Percentiles rank a stretch among this genome's conserved stretches.
Evolutionary conservation across 2,329 filamentous ascomycete genomes (phyloP).

Genomic region (Penicillium polonicum): DNA sequence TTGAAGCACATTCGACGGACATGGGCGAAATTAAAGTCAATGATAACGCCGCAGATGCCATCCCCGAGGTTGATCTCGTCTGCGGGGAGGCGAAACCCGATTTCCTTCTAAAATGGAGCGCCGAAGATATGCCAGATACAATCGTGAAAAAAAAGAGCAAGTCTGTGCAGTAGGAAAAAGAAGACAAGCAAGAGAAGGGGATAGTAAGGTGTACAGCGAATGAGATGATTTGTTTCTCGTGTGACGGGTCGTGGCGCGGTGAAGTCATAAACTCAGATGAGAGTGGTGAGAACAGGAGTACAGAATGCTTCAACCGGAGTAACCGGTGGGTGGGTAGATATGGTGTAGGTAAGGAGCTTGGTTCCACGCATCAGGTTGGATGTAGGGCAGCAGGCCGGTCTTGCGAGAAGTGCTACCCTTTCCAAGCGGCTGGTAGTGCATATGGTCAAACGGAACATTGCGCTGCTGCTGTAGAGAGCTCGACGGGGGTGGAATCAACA

Average conservation of each 20-base stretch:
- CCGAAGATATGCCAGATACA: slow-evolving; percentile 18
- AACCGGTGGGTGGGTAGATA: slow-evolving; percentile 31
- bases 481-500: slow-evolving; percentile 84
- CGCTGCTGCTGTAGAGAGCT: slow-evolving; percentile 74
- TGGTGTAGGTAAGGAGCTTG: slow-evolving; percentile 34
- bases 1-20: background rate
- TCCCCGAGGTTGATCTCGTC: background rate
- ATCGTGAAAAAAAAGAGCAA: slow-evolving; percentile 11
- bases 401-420: slow-evolving; percentile 64
- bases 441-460: slow-evolving; percentile 64
- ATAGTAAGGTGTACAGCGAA: slow-evolving; percentile 23
- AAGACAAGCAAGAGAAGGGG: slow-evolving; percentile 5
- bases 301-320: slow-evolving; percentile 22
- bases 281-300: background rate
- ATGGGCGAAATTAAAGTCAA: background rate
- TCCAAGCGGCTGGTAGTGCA: slow-evolving; percentile 79
- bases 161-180: slow-evolving; percentile 15
- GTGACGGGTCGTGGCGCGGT: slow-evolving; percentile 28
- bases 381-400: slow-evolving; percentile 66
- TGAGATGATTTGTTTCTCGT: slow-evolving; percentile 23
- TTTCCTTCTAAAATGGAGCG: slow-evolving; percentile 20
- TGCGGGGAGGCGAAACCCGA: slow-evolving; percentile 10
- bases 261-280: slow-evolving; percentile 24
- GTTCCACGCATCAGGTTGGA: slow-evolving; percentile 46
- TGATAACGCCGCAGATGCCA: slow-evolving; percentile 17